phyloP scores from a whole-genome alignment of 441 rosid species.

The Pelargonium citronellum region DNA sequence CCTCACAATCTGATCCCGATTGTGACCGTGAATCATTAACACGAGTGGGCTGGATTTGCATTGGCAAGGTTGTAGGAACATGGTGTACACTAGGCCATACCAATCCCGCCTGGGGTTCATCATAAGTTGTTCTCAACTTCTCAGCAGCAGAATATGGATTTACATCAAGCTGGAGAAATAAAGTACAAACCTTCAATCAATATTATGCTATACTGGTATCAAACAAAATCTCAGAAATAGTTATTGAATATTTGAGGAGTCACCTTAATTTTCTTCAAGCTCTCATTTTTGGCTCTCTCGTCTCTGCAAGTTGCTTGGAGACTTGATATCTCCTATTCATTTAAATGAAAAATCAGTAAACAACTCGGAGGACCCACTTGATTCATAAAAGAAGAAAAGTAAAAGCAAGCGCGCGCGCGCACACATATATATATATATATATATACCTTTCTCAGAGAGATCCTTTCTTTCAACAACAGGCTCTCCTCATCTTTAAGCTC shows the following conservation, averaged over 20 bases:
- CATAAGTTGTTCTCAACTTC: constrained; percentile 14
- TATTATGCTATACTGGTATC: too few species aligned
- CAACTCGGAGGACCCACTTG: not conserved
- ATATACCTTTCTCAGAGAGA: constrained; percentile 45
- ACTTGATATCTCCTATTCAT: constrained; percentile 47
- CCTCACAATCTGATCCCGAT: constrained; percentile 17
- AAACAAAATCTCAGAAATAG: not conserved
- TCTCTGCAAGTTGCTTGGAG: constrained; percentile 40
- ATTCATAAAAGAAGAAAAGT: not conserved
- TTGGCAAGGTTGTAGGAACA: constrained; percentile 1
- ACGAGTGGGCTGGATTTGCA: not conserved
- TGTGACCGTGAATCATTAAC: constrained; percentile 16
- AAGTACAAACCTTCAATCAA: not conserved
- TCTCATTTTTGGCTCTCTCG: constrained; percentile 38
- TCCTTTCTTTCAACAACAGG: constrained; percentile 50
- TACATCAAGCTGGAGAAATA: constrained; percentile 40
- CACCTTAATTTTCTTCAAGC: constrained; percentile 69
- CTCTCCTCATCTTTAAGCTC: constrained; percentile 65
- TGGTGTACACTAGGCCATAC: constrained; percentile 19
- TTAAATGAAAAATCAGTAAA: constrained; percentile 1
- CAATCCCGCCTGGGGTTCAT: constrained; percentile 6
- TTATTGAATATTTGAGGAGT: not conserved
- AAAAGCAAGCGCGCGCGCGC: not conserved
- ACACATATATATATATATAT: not conserved
- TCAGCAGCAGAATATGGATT: constrained; percentile 20